These are phyloP conservation scores for Phyllachora maydis DNA, from an alignment of 2,329 filamentous ascomycete species.

Conservation along the genomic window DNA sequence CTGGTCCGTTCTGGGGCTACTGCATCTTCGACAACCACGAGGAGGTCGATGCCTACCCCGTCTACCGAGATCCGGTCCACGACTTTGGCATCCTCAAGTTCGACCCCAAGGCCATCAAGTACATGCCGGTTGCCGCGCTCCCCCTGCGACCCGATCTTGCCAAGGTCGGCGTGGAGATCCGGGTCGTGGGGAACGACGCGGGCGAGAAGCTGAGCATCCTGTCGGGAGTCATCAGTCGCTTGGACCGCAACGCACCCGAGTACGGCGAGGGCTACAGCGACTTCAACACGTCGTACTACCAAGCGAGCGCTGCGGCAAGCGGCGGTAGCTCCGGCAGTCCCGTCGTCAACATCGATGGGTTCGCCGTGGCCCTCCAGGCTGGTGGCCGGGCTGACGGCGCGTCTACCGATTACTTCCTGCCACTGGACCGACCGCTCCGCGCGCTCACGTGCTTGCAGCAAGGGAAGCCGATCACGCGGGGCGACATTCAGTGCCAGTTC, in stretches of 20 bases:
- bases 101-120: slow-evolving; percentile 88
- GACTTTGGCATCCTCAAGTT: slow-evolving; percentile 96
- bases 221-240: slow-evolving; percentile 86
- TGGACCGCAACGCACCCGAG: slow-evolving; percentile 92
- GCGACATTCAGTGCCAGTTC: slow-evolving; percentile 97
- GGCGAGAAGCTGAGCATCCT: slow-evolving; percentile 96
- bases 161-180: slow-evolving; percentile 78
- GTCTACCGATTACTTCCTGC: slow-evolving; percentile 93
- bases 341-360: slow-evolving; percentile 87
- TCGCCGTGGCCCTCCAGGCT: slow-evolving; percentile 80
- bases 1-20: slow-evolving; percentile 95
- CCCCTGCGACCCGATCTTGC: slow-evolving; percentile 71
- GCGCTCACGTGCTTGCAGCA: slow-evolving; percentile 72
- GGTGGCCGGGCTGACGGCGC: slow-evolving; percentile 87
- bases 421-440: slow-evolving; percentile 72
- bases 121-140: slow-evolving; percentile 76
- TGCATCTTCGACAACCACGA: slow-evolving; percentile 98
- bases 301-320: slow-evolving; percentile 89
- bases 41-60: slow-evolving; percentile 82
- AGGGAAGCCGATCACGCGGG: slow-evolving; percentile 56
- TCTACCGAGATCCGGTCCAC: slow-evolving; percentile 95
- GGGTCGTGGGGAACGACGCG: slow-evolving; percentile 95
- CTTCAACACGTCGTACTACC: slow-evolving; percentile 92
- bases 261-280: slow-evolving; percentile 97
- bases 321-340: slow-evolving; percentile 97